phyloP scores from a whole-genome alignment of 1,284 basidiomycete species.

The Tilletia indica region DNA sequence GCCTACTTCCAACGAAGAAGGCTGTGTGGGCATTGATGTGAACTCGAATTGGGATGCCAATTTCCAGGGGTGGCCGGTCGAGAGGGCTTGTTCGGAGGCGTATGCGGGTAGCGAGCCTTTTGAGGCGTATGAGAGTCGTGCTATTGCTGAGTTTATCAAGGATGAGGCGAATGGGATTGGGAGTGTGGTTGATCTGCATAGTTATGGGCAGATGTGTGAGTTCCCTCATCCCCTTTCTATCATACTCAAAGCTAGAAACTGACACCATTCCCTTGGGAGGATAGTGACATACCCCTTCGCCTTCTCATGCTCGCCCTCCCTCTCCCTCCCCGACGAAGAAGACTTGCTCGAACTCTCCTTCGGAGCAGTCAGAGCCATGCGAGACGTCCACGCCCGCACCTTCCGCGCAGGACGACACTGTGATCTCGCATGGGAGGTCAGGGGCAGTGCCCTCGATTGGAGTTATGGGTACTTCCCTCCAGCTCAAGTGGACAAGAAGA shows the following conservation, averaged over 20 bases:
- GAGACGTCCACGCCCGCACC: constrained; percentile 63
- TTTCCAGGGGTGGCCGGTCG: constrained; percentile 10
- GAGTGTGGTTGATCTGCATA: constrained; percentile 74
- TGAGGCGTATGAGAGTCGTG: constrained; percentile 72
- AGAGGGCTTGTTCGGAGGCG: constrained; percentile 28
- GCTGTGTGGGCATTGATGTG: constrained; percentile 72
- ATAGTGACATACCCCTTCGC: constrained; percentile 69
- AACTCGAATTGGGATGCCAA: constrained; percentile 63
- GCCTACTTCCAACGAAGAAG: constrained; percentile 42
- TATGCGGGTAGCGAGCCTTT: constrained; percentile 54
- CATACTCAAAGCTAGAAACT: not conserved
- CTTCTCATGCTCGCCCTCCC: constrained; percentile 65
- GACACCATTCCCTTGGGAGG: not conserved
- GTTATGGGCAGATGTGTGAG: constrained; percentile 67
- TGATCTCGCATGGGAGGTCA: constrained; percentile 59
- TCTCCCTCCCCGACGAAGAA: constrained; percentile 72
- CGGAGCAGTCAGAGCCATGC: constrained; percentile 69
- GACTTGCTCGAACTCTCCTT: constrained; percentile 75
- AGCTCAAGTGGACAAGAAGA: not conserved
- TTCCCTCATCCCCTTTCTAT: constrained; percentile 27
- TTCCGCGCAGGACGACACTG: constrained; percentile 69
- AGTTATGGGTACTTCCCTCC: not conserved
- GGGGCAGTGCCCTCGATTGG: not conserved
- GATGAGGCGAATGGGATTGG: constrained; percentile 60
- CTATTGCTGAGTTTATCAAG: constrained; percentile 70